Base-by-base conservation (phyloP, 2,329 filamentous ascomycete species). In the Fusarium nelsonii region DNA sequence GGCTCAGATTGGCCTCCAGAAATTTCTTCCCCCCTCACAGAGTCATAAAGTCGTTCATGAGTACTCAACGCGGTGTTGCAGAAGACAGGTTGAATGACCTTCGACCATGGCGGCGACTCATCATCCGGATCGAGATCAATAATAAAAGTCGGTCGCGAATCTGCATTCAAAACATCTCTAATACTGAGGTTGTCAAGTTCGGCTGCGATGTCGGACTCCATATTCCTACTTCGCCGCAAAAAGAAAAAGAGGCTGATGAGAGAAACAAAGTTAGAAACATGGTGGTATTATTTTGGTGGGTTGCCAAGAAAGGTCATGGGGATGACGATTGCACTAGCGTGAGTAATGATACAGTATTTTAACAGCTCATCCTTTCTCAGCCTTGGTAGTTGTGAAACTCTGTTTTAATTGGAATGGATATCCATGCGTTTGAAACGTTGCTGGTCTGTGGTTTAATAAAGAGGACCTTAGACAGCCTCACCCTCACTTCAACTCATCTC, bases 101-200 rank as follows among this genome's bases (percentile, higher is more conserved):
- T 65, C 26, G 69, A 40, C 16, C 62, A 65, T n/a, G 73, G 68
- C 0, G 62, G 53, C 1, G 55, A 50, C 10, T 72, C 70, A 6
- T 62, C 55, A 32, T 81, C 79, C 1, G 79, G 79, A 49, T 81
- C 79, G 8, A 81, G 76, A 37, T 81, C 79, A 8, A 81, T 69
- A 30, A 80, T 72, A 63, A 81, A 80, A 14, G 78, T 80, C 4
- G 79, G 79, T 9, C 79, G 76, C 1, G 79, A 78, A 50, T 81
- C 79, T 32, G 77, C 76, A 33, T 80, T 74, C 15, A 80, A 71
- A 32, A 80, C 57, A n/a, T 80, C 77, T 48, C 90, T 84, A 11
- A 85, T 87, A 8, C 81, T 77, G 15, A 70, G 58, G 50, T 78
- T 77, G 11, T 78, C 78, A 43, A 71, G 56, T 16, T 69, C 69